phyloP scores from a whole-genome alignment of 257 asterid genomes.

The Fraxinus excelsior region DNA sequence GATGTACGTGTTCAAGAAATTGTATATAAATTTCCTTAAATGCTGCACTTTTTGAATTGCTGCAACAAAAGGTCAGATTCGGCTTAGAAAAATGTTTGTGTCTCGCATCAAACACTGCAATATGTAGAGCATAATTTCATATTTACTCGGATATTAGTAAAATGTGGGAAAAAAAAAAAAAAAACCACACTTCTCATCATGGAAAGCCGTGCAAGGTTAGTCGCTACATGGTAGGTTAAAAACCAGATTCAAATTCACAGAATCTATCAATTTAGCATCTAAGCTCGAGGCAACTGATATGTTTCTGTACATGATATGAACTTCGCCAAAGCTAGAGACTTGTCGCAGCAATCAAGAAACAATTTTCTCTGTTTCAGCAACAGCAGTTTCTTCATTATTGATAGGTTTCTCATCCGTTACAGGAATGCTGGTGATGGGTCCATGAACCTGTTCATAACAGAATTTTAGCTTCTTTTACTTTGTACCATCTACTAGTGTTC shows the following conservation, averaged over 20 bases:
- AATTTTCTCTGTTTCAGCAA: constrained; percentile 16
- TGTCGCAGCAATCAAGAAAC: constrained; percentile 12
- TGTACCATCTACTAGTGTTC: background rate
- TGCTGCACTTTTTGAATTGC: background rate
- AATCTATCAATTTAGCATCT: constrained; percentile 8
- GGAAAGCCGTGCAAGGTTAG: background rate
- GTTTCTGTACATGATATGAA: constrained; percentile 16
- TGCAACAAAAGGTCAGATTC: background rate
- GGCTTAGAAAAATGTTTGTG: too few species aligned
- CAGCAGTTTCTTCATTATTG: constrained; percentile 28
- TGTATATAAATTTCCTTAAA: too few species aligned
- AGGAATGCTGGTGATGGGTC: constrained; percentile 35
- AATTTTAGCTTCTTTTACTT: background rate
- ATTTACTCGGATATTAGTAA: too few species aligned
- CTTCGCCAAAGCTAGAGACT: background rate
- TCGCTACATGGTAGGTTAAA: background rate
- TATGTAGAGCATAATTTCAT: too few species aligned
- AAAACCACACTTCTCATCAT: background rate
- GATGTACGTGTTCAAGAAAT: background rate
- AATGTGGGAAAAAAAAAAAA: background rate
- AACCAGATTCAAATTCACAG: constrained; percentile 2
- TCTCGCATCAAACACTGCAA: too few species aligned
- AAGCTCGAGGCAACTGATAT: background rate
- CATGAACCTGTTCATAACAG: constrained; percentile 48
- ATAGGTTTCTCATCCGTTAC: constrained; percentile 37